Conservation (phyloP, 202 grass and related monocot genomes). For the Bolboschoenoplectus hybrid region DNA sequence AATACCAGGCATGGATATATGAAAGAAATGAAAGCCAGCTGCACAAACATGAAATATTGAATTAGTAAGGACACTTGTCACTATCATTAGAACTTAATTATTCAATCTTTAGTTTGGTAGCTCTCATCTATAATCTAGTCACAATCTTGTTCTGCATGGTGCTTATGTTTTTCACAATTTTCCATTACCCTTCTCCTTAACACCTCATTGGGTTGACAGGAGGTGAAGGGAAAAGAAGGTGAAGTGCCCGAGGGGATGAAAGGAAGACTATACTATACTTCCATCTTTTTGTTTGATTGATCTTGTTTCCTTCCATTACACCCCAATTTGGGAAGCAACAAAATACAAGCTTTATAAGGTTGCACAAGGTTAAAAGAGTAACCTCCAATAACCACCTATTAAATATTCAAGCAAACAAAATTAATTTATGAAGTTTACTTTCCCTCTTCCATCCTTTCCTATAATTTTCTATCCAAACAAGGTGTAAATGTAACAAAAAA, state of each 20-base stretch:
- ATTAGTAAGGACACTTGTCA: constrained; percentile 25
- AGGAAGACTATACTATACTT: not conserved
- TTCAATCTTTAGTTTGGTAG: not conserved
- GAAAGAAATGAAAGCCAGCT: constrained; percentile 74
- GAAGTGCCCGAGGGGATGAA: not conserved
- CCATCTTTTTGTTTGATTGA: not conserved
- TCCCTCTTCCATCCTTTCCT: not conserved
- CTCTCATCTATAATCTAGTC: constrained; percentile 4
- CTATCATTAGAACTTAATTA: not conserved
- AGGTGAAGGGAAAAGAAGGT: not conserved
- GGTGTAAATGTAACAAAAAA: not conserved
- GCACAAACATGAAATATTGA: constrained; percentile 43
- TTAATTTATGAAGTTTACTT: not conserved
- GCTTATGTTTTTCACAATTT: not conserved
- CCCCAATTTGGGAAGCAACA: not conserved
- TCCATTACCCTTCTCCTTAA: not conserved
- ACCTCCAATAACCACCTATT: not conserved
- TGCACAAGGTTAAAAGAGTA: not conserved
- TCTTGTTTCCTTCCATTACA: not conserved
- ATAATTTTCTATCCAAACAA: not conserved
- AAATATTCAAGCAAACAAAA: not conserved
- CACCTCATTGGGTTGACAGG: not conserved
- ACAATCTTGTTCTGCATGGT: not conserved
- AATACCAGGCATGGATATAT: constrained; percentile 91
- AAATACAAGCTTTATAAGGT: not conserved